Evolutionary conservation across 2,329 filamentous ascomycete species (phyloP).

Genomic region (Monascus ruber): DNA sequence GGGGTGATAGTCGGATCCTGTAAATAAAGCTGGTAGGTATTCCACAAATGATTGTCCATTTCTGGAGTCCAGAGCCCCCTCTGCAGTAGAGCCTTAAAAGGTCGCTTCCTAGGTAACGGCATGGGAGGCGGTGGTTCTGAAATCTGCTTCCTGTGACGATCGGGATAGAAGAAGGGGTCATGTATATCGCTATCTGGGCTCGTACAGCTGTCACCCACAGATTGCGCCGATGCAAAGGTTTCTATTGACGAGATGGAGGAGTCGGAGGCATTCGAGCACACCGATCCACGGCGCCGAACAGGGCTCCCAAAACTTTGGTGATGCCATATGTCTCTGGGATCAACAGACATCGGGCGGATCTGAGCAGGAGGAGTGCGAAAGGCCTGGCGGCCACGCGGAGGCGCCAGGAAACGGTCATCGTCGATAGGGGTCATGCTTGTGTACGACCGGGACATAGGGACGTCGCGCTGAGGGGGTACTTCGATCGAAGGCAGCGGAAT

Average conservation of each 20-base stretch:
- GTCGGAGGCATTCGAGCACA: conserved; percentile 49
- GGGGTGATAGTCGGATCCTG: conserved; percentile 55
- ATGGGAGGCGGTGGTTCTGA: conserved; percentile 26
- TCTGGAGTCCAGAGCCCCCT: conserved; percentile 44
- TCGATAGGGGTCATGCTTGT: conserved; percentile 12
- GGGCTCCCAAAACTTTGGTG: conserved; percentile 26
- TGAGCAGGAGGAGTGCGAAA: conserved; percentile 36
- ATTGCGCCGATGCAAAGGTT: conserved; percentile 46
- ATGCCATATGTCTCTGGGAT: conserved; percentile 19
- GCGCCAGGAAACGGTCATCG: conserved; percentile 28
- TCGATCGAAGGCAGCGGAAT: conserved; percentile 35
- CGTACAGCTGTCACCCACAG: conserved; percentile 48
- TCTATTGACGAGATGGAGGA: conserved; percentile 51
- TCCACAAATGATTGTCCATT: conserved; percentile 57
- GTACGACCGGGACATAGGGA: conserved; percentile 14
- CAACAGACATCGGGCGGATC: conserved; percentile 27
- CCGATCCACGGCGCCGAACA: conserved; percentile 45
- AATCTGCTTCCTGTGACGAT: conserved; percentile 25
- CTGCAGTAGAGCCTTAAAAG: conserved; percentile 13
- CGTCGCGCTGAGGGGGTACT: conserved; percentile 19
- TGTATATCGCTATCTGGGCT: conserved; percentile 49
- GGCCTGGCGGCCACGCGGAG: conserved; percentile 24
- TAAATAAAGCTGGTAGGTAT: conserved; percentile 54
- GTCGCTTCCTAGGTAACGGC: conserved; percentile 12
- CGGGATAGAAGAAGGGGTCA: conserved; percentile 43